phyloP scores from a whole-genome alignment of 2,329 filamentous ascomycete species.

The Diaporthe sp. region DNA sequence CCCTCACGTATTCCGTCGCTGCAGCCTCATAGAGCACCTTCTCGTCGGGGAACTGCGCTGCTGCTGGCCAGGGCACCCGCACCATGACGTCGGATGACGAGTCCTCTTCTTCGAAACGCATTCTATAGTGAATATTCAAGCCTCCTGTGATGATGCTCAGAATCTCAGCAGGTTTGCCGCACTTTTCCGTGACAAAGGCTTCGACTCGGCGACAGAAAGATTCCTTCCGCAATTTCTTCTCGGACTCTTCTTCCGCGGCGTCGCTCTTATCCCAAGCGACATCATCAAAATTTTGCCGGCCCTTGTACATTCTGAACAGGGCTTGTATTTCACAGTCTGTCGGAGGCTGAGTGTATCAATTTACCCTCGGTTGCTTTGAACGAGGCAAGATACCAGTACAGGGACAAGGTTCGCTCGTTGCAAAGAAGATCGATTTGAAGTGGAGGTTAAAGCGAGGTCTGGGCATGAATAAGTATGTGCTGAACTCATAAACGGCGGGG shows the following conservation, averaged over 20 bases:
- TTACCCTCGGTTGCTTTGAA: not conserved
- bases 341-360: not conserved
- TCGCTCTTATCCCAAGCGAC: not conserved
- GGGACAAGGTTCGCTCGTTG: not conserved
- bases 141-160: not conserved
- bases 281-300: not conserved
- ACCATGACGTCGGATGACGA: conserved; percentile 3
- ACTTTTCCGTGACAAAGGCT: not conserved
- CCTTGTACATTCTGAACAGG: not conserved
- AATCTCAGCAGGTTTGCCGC: not conserved
- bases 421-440: not conserved
- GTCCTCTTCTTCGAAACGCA: not conserved
- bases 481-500: not conserved
- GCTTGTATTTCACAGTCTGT: not conserved
- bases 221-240: not conserved
- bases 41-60: not conserved
- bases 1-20: not conserved
- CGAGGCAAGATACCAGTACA: not conserved
- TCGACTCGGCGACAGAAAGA: not conserved
- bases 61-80: not conserved
- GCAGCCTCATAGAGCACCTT: conserved; percentile 2
- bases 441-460: not conserved
- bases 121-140: conserved; percentile 17
- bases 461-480: not conserved
- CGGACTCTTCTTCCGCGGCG: not conserved